Evolutionary conservation across 148 eudicot species (phyloP), one percentile per base, ranked within the genome.

Genomic region (Rhododendron ferrugineum): DNA sequence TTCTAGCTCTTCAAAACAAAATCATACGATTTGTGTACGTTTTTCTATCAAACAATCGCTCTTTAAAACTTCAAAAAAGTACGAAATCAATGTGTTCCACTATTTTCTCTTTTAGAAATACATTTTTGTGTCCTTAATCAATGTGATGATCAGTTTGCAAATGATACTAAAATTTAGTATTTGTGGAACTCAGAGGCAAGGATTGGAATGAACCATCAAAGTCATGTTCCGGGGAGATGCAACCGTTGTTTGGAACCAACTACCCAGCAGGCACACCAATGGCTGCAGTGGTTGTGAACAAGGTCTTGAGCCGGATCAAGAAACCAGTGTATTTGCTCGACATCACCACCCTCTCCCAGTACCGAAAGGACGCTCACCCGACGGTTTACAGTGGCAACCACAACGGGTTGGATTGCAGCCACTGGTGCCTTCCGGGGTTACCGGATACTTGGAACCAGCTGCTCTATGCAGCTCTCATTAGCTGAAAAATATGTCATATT

Each of bases 381-480:
- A 81, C 88, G 20, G 28, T 82, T 11, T 89, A 87, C 26, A 83
- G 88, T 66, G 82, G 70, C 0, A 70, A 82, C 74, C 81, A 83
- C 15, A 56, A 34, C 0, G 87, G 84, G 20, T 73, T 82, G 73
- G 95, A 93, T 86, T 93, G 93, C 87, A 93, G 90, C 78, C 95
- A 93, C 81, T 96, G 98, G 98, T 96, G 98, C 79, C 93, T 94
- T 32, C 98, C 98, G 14, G 98, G 98, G 0, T 76, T 95, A 80
- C 98, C 98, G 2, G 98, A 95, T 89, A 94, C 95, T 82, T 95
- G 98, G 98, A 95, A 95, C 83, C 84, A 85, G 49, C 93, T 95
- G 36, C 91, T 95, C 2, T 93, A 92, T 82, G 87, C 96, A n/a
- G 89, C 90, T 40, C 91, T 94, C 42, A 76, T 89, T 68, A 36